phyloP scores from a whole-genome alignment of 208 protist genomes.

The Borovskyia barvae region DNA sequence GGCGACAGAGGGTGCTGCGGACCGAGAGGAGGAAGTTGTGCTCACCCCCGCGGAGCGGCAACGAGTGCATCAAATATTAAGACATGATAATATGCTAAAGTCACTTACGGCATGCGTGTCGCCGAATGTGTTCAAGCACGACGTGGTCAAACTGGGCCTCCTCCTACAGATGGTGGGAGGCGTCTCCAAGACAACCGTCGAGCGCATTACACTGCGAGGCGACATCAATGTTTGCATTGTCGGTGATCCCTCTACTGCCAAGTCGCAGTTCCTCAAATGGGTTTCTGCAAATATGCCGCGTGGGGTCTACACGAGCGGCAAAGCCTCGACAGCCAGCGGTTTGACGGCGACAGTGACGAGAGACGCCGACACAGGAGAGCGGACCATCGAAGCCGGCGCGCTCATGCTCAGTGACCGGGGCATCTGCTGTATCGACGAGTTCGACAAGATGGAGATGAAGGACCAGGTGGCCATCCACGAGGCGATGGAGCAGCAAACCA shows the following conservation, averaged over 20 bases:
- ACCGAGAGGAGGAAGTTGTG: conserved; percentile 24
- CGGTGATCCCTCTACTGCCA: conserved; percentile 98
- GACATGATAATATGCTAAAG: conserved; percentile 79
- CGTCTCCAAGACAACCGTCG: conserved; percentile 96
- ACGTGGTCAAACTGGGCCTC: conserved; percentile 98
- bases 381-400: conserved; percentile 99
- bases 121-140: conserved; percentile 96
- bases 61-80: conserved; percentile 81
- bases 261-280: conserved; percentile 99
- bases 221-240: conserved; percentile 99
- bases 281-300: conserved; percentile 93
- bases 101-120: conserved; percentile 89
- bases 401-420: conserved; percentile 99
- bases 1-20: conserved; percentile 32
- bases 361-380: conserved; percentile 99
- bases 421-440: conserved; percentile 99
- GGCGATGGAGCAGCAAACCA: conserved; percentile 99
- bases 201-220: conserved; percentile 94
- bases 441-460: conserved; percentile 99
- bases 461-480: conserved; percentile 99
- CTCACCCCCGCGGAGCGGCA: conserved; percentile 76
- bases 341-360: conserved; percentile 97
- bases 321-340: conserved; percentile 96
- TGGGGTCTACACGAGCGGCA: conserved; percentile 98
- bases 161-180: conserved; percentile 99